Base-by-base conservation (phyloP, 1,284 basidiomycete species). In the Sanghuangporus sanghuang region DNA sequence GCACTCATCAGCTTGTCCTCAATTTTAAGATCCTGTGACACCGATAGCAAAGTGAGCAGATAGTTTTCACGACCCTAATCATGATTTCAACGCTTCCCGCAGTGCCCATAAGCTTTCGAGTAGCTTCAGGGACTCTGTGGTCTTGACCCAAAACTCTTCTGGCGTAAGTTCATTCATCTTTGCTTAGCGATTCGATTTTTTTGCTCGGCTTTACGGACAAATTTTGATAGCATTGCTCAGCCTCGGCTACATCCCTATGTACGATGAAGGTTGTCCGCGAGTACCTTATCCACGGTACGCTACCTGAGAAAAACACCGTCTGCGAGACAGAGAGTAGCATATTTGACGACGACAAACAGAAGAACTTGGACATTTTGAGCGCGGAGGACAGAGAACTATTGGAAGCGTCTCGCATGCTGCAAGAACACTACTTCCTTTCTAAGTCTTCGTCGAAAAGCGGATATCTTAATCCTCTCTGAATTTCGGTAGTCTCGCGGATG, bases 61-160 rank as follows among this genome's bases (percentile, higher is more conserved):
- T 5, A 7, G 7, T 7, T 46, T 18, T 18, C 21, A 14, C 21
- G 2, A 6, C 1, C 6, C 14, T 42, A 21, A 23, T 35, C 44
- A 44, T 4, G 21, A 12, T 1, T 6, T 38, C 32, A 9, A 39
- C 42, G 32, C 16, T 14, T 42, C n/a, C 39, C 6, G 21, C 21
- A 69, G 69, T 49, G 69, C 69, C 5, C 64, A 69, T 39, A 65
- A 62, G 38, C 67, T 70, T 46, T 59, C 66, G 3, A 59, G 58
- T n/a, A 64, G 63, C 16, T 69, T 71, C 64, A 57, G 52, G 6
- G 57, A 62, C 44, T 67, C 69, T 12, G 68, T 69, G 2, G 69
- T 69, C 2, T 61, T 71, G 6, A 66, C 63, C 14, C 69, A 71
- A 57, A 65, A 69, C 44, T 67, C 67, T 9, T 57, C 64, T 8